A percentile compares a stretch with the other conserved stretches of the same genome.
Evolutionary conservation across 257 asterid genomes (phyloP).

Genomic region (Salvia rosmarinus): DNA sequence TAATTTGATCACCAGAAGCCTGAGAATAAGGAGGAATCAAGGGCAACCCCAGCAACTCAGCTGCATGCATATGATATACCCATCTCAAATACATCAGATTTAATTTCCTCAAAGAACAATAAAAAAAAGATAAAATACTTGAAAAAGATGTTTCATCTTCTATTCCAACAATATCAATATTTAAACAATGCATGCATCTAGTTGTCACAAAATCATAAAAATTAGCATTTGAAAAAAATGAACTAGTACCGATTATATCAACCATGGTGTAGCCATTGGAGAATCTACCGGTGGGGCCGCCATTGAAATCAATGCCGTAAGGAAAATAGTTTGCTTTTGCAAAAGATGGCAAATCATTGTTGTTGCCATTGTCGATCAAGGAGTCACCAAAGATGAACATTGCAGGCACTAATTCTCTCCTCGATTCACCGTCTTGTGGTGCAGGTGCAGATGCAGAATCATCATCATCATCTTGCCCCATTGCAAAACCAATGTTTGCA

Average conservation of each 20-base stretch:
- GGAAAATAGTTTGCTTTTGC: conserved; percentile 95
- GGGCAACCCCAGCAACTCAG: conserved; percentile 77
- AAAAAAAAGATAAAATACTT: neutral
- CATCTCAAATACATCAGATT: neutral
- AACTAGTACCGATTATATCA: conserved; percentile 59
- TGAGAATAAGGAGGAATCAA: conserved; percentile 65
- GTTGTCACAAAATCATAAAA: no score
- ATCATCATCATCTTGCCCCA: conserved; percentile 43
- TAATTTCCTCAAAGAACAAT: neutral
- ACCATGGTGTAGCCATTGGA: conserved; percentile 97
- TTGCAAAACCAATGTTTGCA: conserved; percentile 27
- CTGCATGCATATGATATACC: conserved; percentile 42
- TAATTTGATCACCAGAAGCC: conserved; percentile 56
- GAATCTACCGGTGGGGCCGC: conserved; percentile 91
- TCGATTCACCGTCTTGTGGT: conserved; percentile 20
- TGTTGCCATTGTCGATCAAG: conserved; percentile 90
- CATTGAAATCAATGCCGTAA: conserved; percentile 88
- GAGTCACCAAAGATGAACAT: conserved; percentile 94
- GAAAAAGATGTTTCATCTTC: neutral
- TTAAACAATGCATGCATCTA: no score
- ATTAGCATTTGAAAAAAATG: no score
- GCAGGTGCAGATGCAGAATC: conserved; percentile 24
- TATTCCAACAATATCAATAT: no score
- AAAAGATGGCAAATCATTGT: conserved; percentile 74
- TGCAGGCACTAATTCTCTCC: conserved; percentile 62